Evolutionary conservation across 345 rosid genomes (phyloP), one percentile per base, ranked within the genome.

Genomic region (Schrenkiella parvula): DNA sequence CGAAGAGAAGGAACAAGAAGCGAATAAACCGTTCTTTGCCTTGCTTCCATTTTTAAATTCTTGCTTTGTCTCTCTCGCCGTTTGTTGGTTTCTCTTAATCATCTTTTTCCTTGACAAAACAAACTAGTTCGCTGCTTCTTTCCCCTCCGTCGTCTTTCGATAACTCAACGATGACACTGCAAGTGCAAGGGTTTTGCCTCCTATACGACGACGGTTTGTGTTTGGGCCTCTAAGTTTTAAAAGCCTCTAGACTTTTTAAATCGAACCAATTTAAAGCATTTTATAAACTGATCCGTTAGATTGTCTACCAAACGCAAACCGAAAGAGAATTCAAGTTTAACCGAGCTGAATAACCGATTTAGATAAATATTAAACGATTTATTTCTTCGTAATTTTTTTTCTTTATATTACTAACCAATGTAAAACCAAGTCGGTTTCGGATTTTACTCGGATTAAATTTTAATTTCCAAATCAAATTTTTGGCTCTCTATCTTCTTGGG

Each of bases 1-100:
- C 26, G 82, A 82, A 62, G 89, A 80, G 83, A 89, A 89, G 53
- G 92, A 78, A 46, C 92, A 89, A 0, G 90, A 80, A 8, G 96
- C 83, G 61, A 89, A 89, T 25, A 86, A 41, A 29, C 46, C 47
- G 48, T 54, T 47, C 43, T 64, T 64, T 0, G 29, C 21, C 69
- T 76, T 69, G 74, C 6, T 63, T 44, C 9, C 75, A 64, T 76
- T 76, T 28, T 68, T 55, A 6, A 31, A 32, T 68, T 64, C 55
- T 76, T 52, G 79, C 59, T 76, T 75, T 34, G 74, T 12, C 39
- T 51, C 74, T 32, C 65, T 68, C 42, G 31, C 21, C 8, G 66
- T 2, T 8, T 70, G 66, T 15, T 69, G 71, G 23, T 3, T n/a
- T 47, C 62, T 56, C 23, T 47, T 76, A 66, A 39, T 3, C 80